Conservation (phyloP, 148 eudicot genomes). For the Vaccinium darrowii region DNA sequence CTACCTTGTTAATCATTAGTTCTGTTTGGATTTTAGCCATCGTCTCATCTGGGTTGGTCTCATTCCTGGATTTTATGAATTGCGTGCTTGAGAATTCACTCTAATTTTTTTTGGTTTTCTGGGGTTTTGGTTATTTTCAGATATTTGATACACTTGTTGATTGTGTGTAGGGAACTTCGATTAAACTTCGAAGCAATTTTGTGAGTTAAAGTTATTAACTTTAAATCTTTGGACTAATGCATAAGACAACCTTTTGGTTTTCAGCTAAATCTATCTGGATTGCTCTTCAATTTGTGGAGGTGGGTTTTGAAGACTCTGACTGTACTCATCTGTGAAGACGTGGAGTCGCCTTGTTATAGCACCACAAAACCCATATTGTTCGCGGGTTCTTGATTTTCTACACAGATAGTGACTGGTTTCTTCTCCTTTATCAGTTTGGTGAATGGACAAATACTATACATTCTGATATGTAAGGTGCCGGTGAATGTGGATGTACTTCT, state of each 20-base stretch:
- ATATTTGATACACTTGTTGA: background rate
- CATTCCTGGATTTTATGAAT: constrained; percentile 17
- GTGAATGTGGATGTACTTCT: background rate
- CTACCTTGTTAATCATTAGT: constrained; percentile 1
- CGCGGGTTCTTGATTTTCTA: constrained; percentile 5
- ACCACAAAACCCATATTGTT: background rate
- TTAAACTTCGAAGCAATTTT: background rate
- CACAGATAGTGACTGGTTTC: background rate
- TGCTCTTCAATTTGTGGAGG: background rate
- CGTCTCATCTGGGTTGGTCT: constrained; percentile 13
- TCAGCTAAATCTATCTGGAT: constrained; percentile 10
- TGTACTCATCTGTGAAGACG: background rate
- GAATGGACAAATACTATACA: background rate
- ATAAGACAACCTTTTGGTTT: constrained; percentile 9
- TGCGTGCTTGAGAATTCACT: background rate
- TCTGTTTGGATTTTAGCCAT: background rate
- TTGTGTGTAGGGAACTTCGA: background rate
- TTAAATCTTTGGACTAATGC: background rate
- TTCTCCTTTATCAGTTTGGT: background rate
- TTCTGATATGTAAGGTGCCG: background rate
- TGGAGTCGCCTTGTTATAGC: background rate
- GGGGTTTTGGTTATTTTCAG: background rate
- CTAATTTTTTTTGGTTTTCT: background rate
- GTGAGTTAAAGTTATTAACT: background rate
- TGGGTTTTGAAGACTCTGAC: constrained; percentile 1